A percentile compares a stretch with the other conserved stretches of the same genome.
Evolutionary conservation across 805 yeast genomes (phyloP).

Genomic region (Candida pseudofarinosa): DNA sequence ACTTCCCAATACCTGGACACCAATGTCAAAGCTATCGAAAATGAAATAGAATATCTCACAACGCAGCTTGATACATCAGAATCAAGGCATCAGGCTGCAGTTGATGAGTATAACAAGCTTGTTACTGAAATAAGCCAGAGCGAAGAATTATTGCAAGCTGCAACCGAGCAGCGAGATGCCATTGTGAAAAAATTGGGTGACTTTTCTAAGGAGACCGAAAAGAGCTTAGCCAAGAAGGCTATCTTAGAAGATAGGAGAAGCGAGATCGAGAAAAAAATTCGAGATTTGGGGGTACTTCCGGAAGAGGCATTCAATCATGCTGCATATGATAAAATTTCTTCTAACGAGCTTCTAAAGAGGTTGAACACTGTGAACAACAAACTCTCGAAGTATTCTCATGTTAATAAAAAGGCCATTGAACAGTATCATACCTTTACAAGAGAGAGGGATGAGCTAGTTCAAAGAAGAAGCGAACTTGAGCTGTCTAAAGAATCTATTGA

Average conservation of each 20-base stretch:
- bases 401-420: constrained; percentile 86
- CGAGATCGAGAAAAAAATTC: constrained; percentile 65
- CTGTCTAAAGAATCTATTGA: constrained; percentile 70
- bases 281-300: constrained; percentile 85
- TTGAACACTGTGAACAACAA: constrained; percentile 54
- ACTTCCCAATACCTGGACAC: constrained; percentile 12
- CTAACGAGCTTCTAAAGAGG: constrained; percentile 50
- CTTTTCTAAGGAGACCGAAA: constrained; percentile 62
- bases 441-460: constrained; percentile 63
- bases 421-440: constrained; percentile 70
- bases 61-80: constrained; percentile 26
- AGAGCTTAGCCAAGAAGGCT: constrained; percentile 57
- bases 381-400: constrained; percentile 64
- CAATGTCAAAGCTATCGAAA: constrained; percentile 14
- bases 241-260: constrained; percentile 58
- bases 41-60: constrained; percentile 20
- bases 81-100: constrained; percentile 21
- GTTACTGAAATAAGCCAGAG: constrained; percentile 27
- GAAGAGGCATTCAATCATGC: constrained; percentile 65
- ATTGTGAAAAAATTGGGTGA: constrained; percentile 55
- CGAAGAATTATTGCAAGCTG: constrained; percentile 40
- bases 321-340: constrained; percentile 38
- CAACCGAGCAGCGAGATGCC: constrained; percentile 55
- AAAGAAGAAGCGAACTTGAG: constrained; percentile 65
- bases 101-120: constrained; percentile 23